These are phyloP conservation scores for Acanthamoeba healyi DNA, from an alignment of 208 protist species.

Conservation along the genomic window DNA sequence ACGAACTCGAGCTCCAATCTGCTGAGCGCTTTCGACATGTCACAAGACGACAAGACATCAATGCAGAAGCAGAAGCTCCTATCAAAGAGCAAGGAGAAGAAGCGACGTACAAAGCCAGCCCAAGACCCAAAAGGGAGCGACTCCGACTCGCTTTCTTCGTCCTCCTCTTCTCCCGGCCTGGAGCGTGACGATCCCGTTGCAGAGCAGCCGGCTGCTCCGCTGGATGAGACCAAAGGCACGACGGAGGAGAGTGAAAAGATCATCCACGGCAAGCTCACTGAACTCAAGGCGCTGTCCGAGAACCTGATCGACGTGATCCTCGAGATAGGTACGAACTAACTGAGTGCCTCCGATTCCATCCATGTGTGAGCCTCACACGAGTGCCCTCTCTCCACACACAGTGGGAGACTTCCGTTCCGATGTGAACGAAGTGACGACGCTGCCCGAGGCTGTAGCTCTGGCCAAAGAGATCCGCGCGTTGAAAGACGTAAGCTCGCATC, in stretches of 20 bases:
- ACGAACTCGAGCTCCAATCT: no score
- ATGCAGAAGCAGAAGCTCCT: neutral
- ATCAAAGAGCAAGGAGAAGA: neutral
- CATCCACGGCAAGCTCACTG: neutral
- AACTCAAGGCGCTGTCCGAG: neutral
- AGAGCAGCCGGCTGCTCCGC: neutral
- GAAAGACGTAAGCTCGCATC: neutral
- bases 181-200: neutral
- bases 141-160: neutral
- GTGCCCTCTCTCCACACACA: neutral
- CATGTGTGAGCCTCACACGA: neutral
- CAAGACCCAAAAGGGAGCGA: neutral
- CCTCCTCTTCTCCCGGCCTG: neutral
- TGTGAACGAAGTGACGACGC: neutral
- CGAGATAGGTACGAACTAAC: neutral
- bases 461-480: neutral
- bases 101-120: neutral
- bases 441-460: neutral
- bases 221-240: no score
- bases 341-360: neutral
- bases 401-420: neutral
- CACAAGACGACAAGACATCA: neutral
- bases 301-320: neutral
- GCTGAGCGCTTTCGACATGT: neutral
- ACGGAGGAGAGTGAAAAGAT: neutral